Base-by-base conservation (phyloP, 495 filamentous ascomycete genomes). In the Podospora anserina region DNA sequence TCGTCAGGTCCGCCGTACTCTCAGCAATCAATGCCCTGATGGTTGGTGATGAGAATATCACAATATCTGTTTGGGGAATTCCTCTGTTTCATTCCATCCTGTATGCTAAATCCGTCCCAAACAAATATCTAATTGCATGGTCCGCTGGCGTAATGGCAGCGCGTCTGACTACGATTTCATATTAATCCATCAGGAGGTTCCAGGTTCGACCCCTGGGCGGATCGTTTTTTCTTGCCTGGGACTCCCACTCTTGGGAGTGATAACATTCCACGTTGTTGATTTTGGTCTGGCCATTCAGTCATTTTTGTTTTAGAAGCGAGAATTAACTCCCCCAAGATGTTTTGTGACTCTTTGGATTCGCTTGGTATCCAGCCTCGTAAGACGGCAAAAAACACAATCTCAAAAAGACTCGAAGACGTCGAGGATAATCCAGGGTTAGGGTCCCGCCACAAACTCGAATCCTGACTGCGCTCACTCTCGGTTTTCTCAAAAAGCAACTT, bases 111-210 rank as follows among this genome's bases (percentile, higher is more conserved):
- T 49, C 2, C 0, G 11, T 49, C 15, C 0, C 39, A 1, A 1
- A 18, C 0, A 0, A 49, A 13, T 2, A 49, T 49, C 34, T 0
- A 49, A 49, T 32, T 28, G 13, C 11, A 32, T 49, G 61, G 61
- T 63, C 61, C 61, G 61, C 61, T 63, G 61, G 61, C 61, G 61
- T 63, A 63, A 63, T 63, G 61, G 61, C 61, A 63, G 61, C 61
- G 61, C 61, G 61, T 63, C 61, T 63, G 61, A 63, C 61, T 63
- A 63, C 61, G 61, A 63, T 49, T 49, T 49, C 39, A 49, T 49
- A 58, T 58, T 0, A 58, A 26, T 4, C 20, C 3, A 63, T 63
- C 61, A 63, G 61, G 61, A 63, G 61, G 61, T 63, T 63, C 61
- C 61, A 63, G 61, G 61, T 63, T 63, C 61, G 61, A 63, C 61